phyloP scores from a whole-genome alignment of 768 basidiomycete genomes.

The Brasilioporus rufonigricans region DNA sequence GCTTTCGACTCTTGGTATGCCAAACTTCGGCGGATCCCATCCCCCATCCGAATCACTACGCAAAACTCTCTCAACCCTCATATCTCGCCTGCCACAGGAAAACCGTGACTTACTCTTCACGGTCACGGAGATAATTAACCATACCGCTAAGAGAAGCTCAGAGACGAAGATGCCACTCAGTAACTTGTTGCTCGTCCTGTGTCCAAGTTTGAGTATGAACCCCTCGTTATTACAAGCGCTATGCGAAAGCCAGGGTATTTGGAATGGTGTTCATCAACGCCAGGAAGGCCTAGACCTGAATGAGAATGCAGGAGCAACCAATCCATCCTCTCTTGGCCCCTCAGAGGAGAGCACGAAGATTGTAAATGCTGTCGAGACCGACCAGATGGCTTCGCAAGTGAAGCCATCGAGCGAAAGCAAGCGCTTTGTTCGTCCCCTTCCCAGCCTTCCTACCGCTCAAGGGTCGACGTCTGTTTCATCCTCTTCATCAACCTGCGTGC shows the following conservation, averaged over 20 bases:
- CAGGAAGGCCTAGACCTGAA: slow-evolving; percentile 8
- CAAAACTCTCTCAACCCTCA: slow-evolving; percentile 57
- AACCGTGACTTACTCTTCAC: slow-evolving; percentile 85
- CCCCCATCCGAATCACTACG: slow-evolving; percentile 60
- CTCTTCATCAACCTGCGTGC: slow-evolving; percentile 5
- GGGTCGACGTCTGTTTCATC: neutral
- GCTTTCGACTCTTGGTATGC: slow-evolving; percentile 74
- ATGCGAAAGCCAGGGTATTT: slow-evolving; percentile 69
- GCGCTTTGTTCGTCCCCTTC: slow-evolving; percentile 24
- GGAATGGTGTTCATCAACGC: slow-evolving; percentile 39
- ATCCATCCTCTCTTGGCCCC: neutral
- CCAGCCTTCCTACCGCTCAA: slow-evolving; percentile 20
- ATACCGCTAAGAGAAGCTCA: slow-evolving; percentile 62
- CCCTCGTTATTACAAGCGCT: slow-evolving; percentile 69
- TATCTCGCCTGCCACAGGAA: slow-evolving; percentile 70
- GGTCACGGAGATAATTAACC: slow-evolving; percentile 74
- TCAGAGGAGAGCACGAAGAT: neutral
- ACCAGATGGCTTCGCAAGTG: neutral
- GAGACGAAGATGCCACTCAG: slow-evolving; percentile 92
- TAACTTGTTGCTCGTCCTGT: slow-evolving; percentile 85
- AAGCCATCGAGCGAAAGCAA: slow-evolving; percentile 12
- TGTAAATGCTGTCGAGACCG: neutral
- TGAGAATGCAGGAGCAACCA: neutral
- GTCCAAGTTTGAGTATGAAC: slow-evolving; percentile 80
- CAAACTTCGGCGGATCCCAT: slow-evolving; percentile 57